phyloP scores from a whole-genome alignment of 306 rosid species.

The Hylodesmum podocarpum region DNA sequence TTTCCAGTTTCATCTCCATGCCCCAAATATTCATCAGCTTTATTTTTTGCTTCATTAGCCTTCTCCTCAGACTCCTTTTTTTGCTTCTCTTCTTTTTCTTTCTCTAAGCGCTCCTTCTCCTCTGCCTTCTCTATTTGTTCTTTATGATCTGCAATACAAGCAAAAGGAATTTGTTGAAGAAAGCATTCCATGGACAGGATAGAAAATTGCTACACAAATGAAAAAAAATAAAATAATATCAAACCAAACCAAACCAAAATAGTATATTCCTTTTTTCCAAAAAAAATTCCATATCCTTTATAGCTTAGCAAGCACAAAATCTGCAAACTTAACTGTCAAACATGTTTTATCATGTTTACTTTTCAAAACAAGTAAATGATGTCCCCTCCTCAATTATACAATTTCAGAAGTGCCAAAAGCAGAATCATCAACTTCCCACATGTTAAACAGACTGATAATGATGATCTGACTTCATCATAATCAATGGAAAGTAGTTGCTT shows the following conservation, averaged over 20 bases:
- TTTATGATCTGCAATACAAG: slow-evolving; percentile 68
- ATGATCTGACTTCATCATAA: background rate
- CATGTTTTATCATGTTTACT: slow-evolving; percentile 14
- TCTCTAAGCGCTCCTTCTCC: slow-evolving; percentile 77
- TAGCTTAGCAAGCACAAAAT: background rate
- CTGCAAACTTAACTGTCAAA: background rate
- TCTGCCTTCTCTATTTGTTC: slow-evolving; percentile 94
- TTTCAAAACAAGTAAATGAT: background rate
- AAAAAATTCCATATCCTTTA: background rate
- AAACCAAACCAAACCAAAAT: no score
- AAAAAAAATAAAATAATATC: background rate
- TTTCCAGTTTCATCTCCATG: slow-evolving; percentile 40
- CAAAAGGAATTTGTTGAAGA: slow-evolving; percentile 21
- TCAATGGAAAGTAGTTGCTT: background rate
- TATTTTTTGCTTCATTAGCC: slow-evolving; percentile 34
- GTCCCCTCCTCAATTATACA: slow-evolving; percentile 12
- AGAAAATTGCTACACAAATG: slow-evolving; percentile 4
- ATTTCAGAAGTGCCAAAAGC: background rate
- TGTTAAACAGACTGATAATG: slow-evolving; percentile 15
- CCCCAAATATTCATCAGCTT: slow-evolving; percentile 36
- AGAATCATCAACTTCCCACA: background rate
- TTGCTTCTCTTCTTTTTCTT: slow-evolving; percentile 63
- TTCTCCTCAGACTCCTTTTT: slow-evolving; percentile 67
- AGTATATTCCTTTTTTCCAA: background rate
- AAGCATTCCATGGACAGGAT: slow-evolving; percentile 2